These are phyloP conservation scores for Tuber melanosporum DNA, from an alignment of 495 filamentous ascomycete species.

Conservation along the genomic window DNA sequence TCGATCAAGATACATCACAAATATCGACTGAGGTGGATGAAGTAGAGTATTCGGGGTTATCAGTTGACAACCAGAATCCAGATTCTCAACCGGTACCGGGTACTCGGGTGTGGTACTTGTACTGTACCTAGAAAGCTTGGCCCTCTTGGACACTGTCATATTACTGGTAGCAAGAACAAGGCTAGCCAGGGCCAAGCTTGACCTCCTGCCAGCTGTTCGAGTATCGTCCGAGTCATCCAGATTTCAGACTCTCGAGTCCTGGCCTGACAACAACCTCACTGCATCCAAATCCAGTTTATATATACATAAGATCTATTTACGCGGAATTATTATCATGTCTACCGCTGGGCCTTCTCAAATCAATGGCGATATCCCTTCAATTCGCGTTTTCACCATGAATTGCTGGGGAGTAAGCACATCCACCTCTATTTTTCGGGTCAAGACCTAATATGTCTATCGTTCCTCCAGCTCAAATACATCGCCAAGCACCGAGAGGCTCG, in stretches of 20 bases:
- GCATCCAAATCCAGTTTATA: background rate
- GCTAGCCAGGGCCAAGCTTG: background rate
- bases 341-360: background rate
- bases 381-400: conserved; percentile 80
- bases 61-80: background rate
- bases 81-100: background rate
- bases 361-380: conserved; percentile 47
- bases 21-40: conserved; percentile 6
- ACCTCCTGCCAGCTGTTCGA: background rate
- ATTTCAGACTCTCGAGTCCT: background rate
- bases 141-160: background rate
- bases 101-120: too few species aligned
- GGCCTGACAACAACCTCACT: background rate
- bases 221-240: background rate
- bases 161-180: background rate
- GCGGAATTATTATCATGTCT: background rate
- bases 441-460: conserved; percentile 13
- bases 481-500: conserved; percentile 72
- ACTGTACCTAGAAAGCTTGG: background rate
- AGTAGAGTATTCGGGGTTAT: background rate
- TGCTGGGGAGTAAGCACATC: conserved; percentile 64
- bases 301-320: background rate
- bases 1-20: background rate
- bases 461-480: conserved; percentile 63
- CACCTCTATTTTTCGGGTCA: background rate